These are phyloP conservation scores for Herpetomonas tarakana DNA, from an alignment of 208 protist genomes.

Conservation along the genomic window DNA sequence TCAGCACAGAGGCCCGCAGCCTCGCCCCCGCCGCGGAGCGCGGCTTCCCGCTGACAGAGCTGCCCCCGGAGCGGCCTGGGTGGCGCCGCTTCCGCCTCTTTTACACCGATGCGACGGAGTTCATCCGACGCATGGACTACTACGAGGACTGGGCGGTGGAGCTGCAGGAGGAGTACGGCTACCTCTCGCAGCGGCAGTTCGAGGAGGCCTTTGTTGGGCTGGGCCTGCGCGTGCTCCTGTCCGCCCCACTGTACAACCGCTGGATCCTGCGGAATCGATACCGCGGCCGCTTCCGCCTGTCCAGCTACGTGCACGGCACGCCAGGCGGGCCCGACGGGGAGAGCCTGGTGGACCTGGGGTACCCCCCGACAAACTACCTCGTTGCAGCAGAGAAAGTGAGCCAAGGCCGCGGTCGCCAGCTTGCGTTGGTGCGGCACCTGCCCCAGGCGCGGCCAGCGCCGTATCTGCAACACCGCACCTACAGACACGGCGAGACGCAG, in stretches of 20 bases:
- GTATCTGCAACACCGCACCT: not conserved
- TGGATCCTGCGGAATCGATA: slow-evolving; percentile 1
- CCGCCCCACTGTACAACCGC: slow-evolving; percentile 5
- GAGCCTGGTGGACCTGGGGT: not conserved
- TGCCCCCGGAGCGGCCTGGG: not conserved
- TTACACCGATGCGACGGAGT: slow-evolving; percentile 3
- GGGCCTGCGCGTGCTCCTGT: slow-evolving; percentile 2
- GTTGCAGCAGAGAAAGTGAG: not conserved
- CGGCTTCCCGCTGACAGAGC: not conserved
- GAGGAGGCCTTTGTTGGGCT: not conserved
- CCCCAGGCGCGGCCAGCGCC: not conserved
- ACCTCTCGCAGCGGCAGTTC: slow-evolving; percentile 4
- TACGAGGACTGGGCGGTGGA: slow-evolving; percentile 2
- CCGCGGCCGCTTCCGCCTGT: not conserved
- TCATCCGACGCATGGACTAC: slow-evolving; percentile 5
- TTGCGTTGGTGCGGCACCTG: not conserved
- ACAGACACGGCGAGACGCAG: not conserved
- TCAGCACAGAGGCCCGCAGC: not conserved
- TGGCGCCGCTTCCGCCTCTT: slow-evolving; percentile 2
- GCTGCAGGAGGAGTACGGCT: slow-evolving; percentile 5
- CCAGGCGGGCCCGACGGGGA: not conserved
- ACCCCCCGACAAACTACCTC: slow-evolving; percentile 4
- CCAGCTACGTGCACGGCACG: not conserved
- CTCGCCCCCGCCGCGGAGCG: not conserved
- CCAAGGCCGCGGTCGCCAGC: not conserved